Evolutionary conservation across 306 rosid species (phyloP).

Genomic region (Begonia loranthoides): DNA sequence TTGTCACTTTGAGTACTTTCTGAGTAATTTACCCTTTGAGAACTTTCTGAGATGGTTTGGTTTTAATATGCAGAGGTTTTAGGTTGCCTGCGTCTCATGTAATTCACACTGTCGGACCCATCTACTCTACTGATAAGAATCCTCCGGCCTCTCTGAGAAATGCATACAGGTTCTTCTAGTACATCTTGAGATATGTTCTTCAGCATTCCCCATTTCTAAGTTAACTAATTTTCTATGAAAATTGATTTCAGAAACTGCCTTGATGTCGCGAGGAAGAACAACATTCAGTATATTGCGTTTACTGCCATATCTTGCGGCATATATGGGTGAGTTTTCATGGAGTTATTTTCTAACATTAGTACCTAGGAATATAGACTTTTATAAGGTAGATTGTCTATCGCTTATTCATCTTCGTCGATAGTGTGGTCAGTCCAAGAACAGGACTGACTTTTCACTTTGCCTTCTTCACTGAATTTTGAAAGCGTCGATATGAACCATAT

Average conservation of each 20-base stretch:
- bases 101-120: constrained; percentile 79
- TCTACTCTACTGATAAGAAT: constrained; percentile 26
- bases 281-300: constrained; percentile 61
- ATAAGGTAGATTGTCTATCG: too few species aligned
- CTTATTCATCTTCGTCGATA: too few species aligned
- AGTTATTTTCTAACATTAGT: neutral
- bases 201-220: constrained; percentile 1
- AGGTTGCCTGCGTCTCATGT: constrained; percentile 63
- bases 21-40: neutral
- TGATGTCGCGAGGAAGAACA: constrained; percentile 58
- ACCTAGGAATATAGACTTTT: too few species aligned
- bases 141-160: constrained; percentile 48
- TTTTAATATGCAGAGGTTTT: constrained; percentile 54
- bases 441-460: too few species aligned
- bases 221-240: neutral
- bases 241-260: constrained; percentile 53
- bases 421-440: too few species aligned
- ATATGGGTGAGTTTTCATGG: constrained; percentile 45
- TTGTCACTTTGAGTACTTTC: neutral
- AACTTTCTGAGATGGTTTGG: neutral
- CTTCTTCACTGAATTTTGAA: too few species aligned
- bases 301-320: constrained; percentile 90
- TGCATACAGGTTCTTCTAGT: constrained; percentile 58
- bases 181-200: neutral
- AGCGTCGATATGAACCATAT: too few species aligned